phyloP scores from a whole-genome alignment of 805 yeast genomes.

The Danielia reshetovae region DNA sequence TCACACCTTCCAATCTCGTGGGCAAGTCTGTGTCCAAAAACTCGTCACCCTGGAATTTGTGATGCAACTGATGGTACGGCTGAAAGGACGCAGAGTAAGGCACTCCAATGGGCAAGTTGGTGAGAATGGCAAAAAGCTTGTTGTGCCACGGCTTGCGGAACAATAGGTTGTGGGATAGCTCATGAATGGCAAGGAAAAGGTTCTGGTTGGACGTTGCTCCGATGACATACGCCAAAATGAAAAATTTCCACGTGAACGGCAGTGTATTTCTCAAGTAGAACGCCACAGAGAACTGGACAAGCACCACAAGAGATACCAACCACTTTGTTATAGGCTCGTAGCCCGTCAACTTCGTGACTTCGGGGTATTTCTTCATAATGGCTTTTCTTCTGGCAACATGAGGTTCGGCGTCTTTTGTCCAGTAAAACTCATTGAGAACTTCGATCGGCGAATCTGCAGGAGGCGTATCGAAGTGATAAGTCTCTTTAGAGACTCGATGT shows the following conservation, averaged over 20 bases:
- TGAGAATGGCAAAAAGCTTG: slow-evolving; percentile 69
- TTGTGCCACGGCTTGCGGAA: slow-evolving; percentile 77
- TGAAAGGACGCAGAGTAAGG: slow-evolving; percentile 87
- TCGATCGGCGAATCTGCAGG: slow-evolving; percentile 40
- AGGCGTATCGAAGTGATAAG: slow-evolving; percentile 26
- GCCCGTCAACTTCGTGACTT: slow-evolving; percentile 75
- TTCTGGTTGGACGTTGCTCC: slow-evolving; percentile 90
- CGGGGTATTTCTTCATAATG: slow-evolving; percentile 73
- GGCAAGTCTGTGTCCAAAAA: slow-evolving; percentile 85
- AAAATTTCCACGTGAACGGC: slow-evolving; percentile 50
- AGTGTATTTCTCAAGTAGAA: slow-evolving; percentile 54
- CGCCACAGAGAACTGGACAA: slow-evolving; percentile 64
- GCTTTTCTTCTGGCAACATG: slow-evolving; percentile 70
- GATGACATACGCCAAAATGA: slow-evolving; percentile 64
- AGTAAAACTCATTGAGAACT: slow-evolving; percentile 62
- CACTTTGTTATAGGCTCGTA: slow-evolving; percentile 85
- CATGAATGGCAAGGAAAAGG: slow-evolving; percentile 83
- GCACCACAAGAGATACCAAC: slow-evolving; percentile 61
- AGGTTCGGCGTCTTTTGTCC: slow-evolving; percentile 82
- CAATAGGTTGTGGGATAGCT: slow-evolving; percentile 77
- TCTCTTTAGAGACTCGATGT: slow-evolving; percentile 14
- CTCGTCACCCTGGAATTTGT: slow-evolving; percentile 84
- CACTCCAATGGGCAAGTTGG: slow-evolving; percentile 83
- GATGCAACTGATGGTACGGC: slow-evolving; percentile 90
- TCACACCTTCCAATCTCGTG: slow-evolving; percentile 67